Percentiles rank a stretch among this genome's conserved stretches.
Conservation (phyloP, 345 rosid genomes). For the Syzygium oleosum region DNA sequence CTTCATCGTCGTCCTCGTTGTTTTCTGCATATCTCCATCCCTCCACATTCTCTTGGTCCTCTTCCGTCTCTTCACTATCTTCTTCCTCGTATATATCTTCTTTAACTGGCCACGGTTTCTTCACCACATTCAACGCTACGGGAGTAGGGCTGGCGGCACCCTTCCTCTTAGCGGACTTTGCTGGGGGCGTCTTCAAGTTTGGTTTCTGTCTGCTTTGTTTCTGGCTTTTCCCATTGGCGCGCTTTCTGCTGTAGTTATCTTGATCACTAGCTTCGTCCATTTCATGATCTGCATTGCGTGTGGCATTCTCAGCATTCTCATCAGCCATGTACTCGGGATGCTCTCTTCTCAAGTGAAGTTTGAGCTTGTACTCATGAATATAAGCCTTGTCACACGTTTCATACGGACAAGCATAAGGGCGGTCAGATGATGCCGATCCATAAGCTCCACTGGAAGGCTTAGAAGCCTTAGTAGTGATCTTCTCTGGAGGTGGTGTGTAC, state of each 20-base stretch:
- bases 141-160: slow-evolving; percentile 51
- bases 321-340: slow-evolving; percentile 76
- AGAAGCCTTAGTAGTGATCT: slow-evolving; percentile 47
- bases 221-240: slow-evolving; percentile 45
- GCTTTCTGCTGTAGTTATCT: slow-evolving; percentile 50
- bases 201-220: slow-evolving; percentile 56
- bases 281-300: slow-evolving; percentile 39
- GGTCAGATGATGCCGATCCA: slow-evolving; percentile 64
- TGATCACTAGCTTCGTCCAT: slow-evolving; percentile 80
- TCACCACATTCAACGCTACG: slow-evolving; percentile 27
- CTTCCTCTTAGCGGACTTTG: slow-evolving; percentile 45
- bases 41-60: slow-evolving; percentile 67
- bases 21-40: slow-evolving; percentile 73
- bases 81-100: slow-evolving; percentile 58
- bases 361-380: slow-evolving; percentile 96
- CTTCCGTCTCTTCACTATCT: slow-evolving; percentile 87
- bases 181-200: slow-evolving; percentile 56
- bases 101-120: slow-evolving; percentile 56
- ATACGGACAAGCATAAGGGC: slow-evolving; percentile 88
- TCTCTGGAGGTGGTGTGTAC: slow-evolving; percentile 46
- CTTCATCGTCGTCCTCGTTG: slow-evolving; percentile 80
- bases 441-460: slow-evolving; percentile 49
- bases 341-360: slow-evolving; percentile 87
- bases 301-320: slow-evolving; percentile 49
- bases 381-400: slow-evolving; percentile 93